A percentile compares a stretch with the other conserved stretches of the same genome.
Conservation (phyloP, 2,329 filamentous ascomycete genomes). For the Epicoccum sorghinum region DNA sequence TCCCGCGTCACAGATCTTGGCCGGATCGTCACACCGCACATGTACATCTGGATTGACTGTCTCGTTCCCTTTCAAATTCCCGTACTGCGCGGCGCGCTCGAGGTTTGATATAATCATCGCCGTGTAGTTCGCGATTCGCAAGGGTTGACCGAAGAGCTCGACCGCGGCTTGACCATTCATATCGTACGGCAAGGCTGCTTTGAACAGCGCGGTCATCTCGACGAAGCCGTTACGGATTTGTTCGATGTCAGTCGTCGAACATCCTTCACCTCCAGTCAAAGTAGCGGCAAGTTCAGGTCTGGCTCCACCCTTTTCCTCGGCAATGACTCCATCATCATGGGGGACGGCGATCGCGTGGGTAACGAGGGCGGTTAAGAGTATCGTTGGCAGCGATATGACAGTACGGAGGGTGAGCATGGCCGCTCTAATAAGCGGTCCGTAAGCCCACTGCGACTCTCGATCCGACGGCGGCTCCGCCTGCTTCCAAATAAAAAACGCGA, state of each 20-base stretch:
- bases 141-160: constrained; percentile 39
- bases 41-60: constrained; percentile 40
- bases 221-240: constrained; percentile 39
- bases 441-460: neutral
- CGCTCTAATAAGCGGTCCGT: constrained; percentile 4
- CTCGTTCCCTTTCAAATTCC: constrained; percentile 28
- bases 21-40: constrained; percentile 44
- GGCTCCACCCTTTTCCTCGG: constrained; percentile 24
- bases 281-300: constrained; percentile 28
- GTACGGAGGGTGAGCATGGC: constrained; percentile 31
- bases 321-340: constrained; percentile 31
- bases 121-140: constrained; percentile 35
- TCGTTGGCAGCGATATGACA: constrained; percentile 30
- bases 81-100: constrained; percentile 38
- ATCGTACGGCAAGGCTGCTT: constrained; percentile 32
- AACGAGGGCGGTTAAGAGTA: constrained; percentile 28
- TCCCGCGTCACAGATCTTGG: constrained; percentile 31
- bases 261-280: constrained; percentile 42
- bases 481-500: too few relatives aligned
- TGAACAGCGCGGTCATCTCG: constrained; percentile 42
- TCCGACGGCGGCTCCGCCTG: neutral
- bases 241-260: constrained; percentile 32
- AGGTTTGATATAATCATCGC: constrained; percentile 37
- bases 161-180: constrained; percentile 28
- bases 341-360: constrained; percentile 31